Percentiles rank a stretch among this genome's conserved stretches.
phyloP scores from a whole-genome alignment of 1,284 basidiomycete genomes.

The Apiotrichum montevideense region DNA sequence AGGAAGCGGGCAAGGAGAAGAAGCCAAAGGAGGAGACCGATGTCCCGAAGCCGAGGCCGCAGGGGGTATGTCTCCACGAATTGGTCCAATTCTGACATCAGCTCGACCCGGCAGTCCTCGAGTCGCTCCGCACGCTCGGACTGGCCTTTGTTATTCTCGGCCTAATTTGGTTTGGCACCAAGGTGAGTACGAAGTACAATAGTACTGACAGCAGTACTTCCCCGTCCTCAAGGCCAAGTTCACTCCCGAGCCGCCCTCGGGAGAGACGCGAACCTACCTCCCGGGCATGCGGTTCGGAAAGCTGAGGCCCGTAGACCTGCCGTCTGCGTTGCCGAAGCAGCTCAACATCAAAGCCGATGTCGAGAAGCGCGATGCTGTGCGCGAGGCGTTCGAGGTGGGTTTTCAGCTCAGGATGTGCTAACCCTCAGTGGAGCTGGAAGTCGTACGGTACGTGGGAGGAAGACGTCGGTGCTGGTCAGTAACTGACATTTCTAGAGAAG shows the following conservation, averaged over 20 bases:
- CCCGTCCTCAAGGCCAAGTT: neutral
- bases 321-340: conserved; percentile 1
- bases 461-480: neutral
- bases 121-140: neutral
- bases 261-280: neutral
- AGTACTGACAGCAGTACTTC: neutral
- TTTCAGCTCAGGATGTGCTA: neutral
- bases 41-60: neutral
- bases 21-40: neutral
- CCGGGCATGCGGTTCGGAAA: conserved; percentile 10
- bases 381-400: conserved; percentile 69
- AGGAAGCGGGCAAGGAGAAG: neutral
- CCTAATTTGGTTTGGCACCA: neutral
- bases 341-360: conserved; percentile 53
- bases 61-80: neutral
- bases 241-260: neutral
- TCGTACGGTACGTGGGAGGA: conserved; percentile 57
- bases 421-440: conserved; percentile 63
- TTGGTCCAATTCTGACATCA: neutral
- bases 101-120: neutral
- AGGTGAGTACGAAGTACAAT: neutral
- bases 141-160: neutral
- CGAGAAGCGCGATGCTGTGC: conserved; percentile 60
- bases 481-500: conserved; percentile 50
- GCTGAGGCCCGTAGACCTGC: conserved; percentile 13